Conservation (phyloP, 2,329 filamentous ascomycete species). For the Aspergillus sp. region DNA sequence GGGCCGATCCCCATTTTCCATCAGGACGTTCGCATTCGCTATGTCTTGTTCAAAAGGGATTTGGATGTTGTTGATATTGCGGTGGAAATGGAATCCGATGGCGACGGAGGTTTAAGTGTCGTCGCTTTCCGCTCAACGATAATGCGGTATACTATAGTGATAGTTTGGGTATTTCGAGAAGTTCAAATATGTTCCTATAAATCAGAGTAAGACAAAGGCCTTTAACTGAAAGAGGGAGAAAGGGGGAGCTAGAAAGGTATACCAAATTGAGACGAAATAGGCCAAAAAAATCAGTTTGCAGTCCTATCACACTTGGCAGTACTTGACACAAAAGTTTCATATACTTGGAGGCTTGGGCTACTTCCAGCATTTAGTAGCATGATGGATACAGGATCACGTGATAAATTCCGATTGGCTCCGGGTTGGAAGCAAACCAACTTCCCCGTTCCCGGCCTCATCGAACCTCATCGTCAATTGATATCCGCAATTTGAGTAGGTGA, state of each 20-base stretch:
- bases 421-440: background rate
- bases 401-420: background rate
- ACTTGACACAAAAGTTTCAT: background rate
- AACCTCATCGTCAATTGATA: background rate
- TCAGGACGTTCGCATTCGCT: background rate
- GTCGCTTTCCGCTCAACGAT: background rate
- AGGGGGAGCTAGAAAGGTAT: background rate
- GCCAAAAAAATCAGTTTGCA: background rate
- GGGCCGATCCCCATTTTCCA: constrained; percentile 38
- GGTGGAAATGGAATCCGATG: background rate
- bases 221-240: background rate
- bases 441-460: background rate
- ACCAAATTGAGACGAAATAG: background rate
- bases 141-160: background rate
- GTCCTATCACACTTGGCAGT: background rate
- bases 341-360: background rate
- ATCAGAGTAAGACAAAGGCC: background rate
- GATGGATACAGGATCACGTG: background rate
- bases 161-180: background rate
- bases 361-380: background rate
- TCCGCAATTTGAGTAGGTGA: constrained; percentile 7
- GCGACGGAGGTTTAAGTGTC: background rate
- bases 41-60: background rate
- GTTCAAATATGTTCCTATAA: background rate
- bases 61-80: background rate